Evolutionary conservation across 306 rosid genomes (phyloP).

Genomic region (Pterocarpus santalinus): DNA sequence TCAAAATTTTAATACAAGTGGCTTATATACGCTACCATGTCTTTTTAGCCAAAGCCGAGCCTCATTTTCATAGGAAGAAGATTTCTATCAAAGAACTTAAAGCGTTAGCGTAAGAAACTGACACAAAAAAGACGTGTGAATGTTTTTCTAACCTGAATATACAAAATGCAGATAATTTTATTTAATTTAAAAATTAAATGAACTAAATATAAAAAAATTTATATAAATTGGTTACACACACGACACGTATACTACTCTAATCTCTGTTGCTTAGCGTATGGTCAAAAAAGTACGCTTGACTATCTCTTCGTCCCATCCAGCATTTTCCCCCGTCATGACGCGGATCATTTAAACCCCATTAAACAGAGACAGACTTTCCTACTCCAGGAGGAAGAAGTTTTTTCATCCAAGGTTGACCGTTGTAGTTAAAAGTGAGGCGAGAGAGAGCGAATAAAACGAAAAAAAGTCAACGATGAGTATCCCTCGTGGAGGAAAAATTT

Average conservation of each 20-base stretch:
- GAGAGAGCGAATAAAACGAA: no score
- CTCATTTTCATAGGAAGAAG: background rate
- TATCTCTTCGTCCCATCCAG: background rate
- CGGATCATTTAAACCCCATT: background rate
- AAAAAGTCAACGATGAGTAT: no score
- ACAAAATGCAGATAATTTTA: no score
- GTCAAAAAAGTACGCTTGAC: constrained; percentile 31
- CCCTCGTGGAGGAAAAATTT: no score
- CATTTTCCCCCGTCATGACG: background rate
- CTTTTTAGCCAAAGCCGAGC: background rate
- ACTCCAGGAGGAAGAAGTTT: no score
- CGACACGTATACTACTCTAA: background rate
- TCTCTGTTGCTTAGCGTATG: background rate
- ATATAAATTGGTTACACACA: background rate
- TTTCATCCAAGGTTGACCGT: no score
- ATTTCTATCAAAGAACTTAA: background rate
- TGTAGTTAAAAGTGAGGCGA: no score
- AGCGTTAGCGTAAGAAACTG: constrained; percentile 3
- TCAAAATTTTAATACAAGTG: background rate
- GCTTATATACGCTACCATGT: background rate
- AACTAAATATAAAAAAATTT: no score
- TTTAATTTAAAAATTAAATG: no score
- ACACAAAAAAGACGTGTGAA: background rate
- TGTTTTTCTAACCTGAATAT: background rate
- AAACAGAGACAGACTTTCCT: background rate